Base-by-base conservation (phyloP, 2,329 filamentous ascomycete genomes). In the Ceratocystis eucalypticola region DNA sequence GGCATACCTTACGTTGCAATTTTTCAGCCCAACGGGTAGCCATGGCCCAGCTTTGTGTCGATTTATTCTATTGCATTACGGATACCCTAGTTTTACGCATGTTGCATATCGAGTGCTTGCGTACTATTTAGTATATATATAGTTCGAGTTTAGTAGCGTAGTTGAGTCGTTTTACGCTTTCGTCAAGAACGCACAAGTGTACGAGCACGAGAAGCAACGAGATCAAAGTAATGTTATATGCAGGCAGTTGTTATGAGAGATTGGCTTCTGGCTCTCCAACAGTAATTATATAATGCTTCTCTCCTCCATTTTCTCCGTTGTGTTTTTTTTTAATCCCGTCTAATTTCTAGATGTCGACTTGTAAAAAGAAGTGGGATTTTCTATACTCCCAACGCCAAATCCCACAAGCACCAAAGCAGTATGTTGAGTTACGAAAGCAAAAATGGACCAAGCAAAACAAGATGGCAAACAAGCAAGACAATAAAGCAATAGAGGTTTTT, bases 301-400 rank as follows among this genome's bases (percentile, higher is more conserved):
- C 22, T 33, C 15, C 30, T 30, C 28, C 46, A n/a, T 50, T n/a
- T 33, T 30, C 28, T n/a, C 12, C n/a, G 3, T 33, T 8, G 28
- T 33, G 15, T 7, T 33, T 33, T 30, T 33, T 37, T 59, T 30
- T 7, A 59, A 25, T 20, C 53, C 53, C 53, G 28, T 57, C 22
- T 22, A 57, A 22, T 30, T 28, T 57, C 22, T 22, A 33, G 22
- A 30, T 37, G 28, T 30, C 28, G 28, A 22, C 46, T 45, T 22
- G 15, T 7, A 46, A 41, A 8, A 30, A 15, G 48, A 55, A 15
- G 20, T 17, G 46, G 41, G 53, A 62, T 65, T 68, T 68, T 66
- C 8, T 37, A 37, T 65, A 65, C 64, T 53, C 66, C 66, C 61
- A 68, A 68, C 66, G 66, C 66, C 66, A 37, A 59, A 59, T 45